Percentiles rank a stretch among this genome's conserved stretches.
phyloP scores from a whole-genome alignment of 106 monocot species.

The Dioscorea zingiberensis region DNA sequence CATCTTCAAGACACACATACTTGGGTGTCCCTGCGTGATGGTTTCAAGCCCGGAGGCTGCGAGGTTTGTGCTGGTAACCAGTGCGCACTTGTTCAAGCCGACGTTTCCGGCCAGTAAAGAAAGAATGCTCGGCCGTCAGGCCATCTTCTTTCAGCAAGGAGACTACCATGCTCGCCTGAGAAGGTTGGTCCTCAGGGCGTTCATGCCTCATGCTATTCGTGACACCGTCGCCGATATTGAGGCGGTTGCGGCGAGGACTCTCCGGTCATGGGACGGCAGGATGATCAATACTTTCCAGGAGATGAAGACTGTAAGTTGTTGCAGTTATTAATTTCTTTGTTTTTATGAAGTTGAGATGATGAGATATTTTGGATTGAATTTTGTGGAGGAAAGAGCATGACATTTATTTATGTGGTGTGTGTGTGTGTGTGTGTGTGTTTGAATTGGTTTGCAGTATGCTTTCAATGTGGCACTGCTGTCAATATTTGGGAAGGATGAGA shows the following conservation, averaged over 20 bases:
- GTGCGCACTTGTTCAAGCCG: constrained; percentile 83
- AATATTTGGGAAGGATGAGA: constrained; percentile 68
- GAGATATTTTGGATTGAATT: too few species aligned
- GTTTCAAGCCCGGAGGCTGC: constrained; percentile 75
- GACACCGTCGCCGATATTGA: constrained; percentile 42
- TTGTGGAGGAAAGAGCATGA: too few species aligned
- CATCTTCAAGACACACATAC: constrained; percentile 84
- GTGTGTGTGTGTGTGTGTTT: neutral
- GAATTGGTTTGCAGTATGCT: constrained; percentile 45
- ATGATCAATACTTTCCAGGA: constrained; percentile 74
- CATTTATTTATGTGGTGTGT: too few species aligned
- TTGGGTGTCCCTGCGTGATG: constrained; percentile 82
- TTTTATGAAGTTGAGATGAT: too few species aligned
- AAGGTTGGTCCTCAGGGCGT: constrained; percentile 66
- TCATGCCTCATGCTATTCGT: constrained; percentile 67
- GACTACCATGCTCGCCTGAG: constrained; percentile 64
- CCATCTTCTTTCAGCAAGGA: constrained; percentile 94
- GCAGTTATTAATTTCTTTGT: too few species aligned
- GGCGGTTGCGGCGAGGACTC: constrained; percentile 35
- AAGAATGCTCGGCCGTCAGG: constrained; percentile 76
- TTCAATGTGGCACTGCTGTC: constrained; percentile 80
- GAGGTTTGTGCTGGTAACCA: constrained; percentile 69
- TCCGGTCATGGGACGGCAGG: constrained; percentile 64
- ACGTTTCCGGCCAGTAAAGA: constrained; percentile 95
- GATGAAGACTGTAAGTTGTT: constrained; percentile 69